Percentiles rank a stretch among this genome's conserved stretches.
Evolutionary conservation across 2,329 filamentous ascomycete species (phyloP).

Genomic region (Penicillium sp.): DNA sequence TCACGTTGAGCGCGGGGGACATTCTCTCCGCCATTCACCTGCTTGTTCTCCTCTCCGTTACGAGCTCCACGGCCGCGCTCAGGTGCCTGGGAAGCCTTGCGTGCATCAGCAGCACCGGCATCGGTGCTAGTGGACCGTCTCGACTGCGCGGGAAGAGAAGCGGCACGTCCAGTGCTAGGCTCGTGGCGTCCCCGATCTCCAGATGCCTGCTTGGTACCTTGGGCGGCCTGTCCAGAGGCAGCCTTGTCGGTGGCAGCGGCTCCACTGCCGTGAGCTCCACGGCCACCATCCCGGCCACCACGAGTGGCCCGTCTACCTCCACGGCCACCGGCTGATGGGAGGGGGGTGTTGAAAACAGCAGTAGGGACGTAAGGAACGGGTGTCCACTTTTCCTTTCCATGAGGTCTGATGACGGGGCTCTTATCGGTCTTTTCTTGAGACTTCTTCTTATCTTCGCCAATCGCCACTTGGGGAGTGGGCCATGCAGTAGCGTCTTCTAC

Average conservation of each 20-base stretch:
- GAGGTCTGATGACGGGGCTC: conserved; percentile 53
- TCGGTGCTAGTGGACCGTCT: conserved; percentile 38
- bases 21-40: conserved; percentile 30
- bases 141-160: conserved; percentile 40
- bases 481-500: conserved; percentile 76
- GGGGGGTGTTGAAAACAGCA: conserved; percentile 80
- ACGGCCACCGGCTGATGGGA: conserved; percentile 49
- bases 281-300: conserved; percentile 52
- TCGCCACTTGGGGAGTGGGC: conserved; percentile 83
- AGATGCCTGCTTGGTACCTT: conserved; percentile 31
- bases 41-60: conserved; percentile 31
- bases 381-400: conserved; percentile 80
- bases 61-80: conserved; percentile 35
- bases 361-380: conserved; percentile 77
- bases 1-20: conserved; percentile 33
- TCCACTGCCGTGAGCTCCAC: conserved; percentile 40
- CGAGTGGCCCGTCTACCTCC: conserved; percentile 56
- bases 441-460: conserved; percentile 74
- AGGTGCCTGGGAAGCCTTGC: conserved; percentile 31
- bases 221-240: conserved; percentile 26
- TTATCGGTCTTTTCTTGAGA: conserved; percentile 63
- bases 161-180: conserved; percentile 36
- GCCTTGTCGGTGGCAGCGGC: conserved; percentile 35
- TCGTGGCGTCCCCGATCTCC: conserved; percentile 38
- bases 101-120: conserved; percentile 29